A percentile compares a stretch with the other conserved stretches of the same genome.
Evolutionary conservation across 805 yeast species (phyloP).

Genomic region (Ogataea minuta): DNA sequence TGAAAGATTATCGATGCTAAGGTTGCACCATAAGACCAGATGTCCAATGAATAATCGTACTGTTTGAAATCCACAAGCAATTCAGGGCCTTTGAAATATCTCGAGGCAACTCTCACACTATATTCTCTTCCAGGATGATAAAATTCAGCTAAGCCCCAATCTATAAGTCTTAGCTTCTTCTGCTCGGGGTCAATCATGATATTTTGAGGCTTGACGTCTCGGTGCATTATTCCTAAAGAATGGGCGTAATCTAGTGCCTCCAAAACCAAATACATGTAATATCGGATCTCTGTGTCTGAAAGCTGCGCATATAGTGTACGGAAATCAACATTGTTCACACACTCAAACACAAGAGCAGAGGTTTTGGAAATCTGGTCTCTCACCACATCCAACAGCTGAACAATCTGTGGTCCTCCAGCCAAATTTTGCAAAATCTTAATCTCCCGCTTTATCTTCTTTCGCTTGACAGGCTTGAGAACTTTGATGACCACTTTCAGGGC

Average conservation of each 20-base stretch:
- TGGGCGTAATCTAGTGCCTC: constrained; percentile 87
- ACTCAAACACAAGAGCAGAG: constrained; percentile 85
- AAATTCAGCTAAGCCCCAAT: constrained; percentile 96
- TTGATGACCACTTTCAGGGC: constrained; percentile 75
- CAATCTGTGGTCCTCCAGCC: constrained; percentile 79
- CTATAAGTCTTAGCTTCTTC: constrained; percentile 73
- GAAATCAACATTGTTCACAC: constrained; percentile 79
- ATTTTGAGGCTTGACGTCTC: constrained; percentile 95
- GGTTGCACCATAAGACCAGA: constrained; percentile 95
- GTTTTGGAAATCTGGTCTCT: constrained; percentile 76
- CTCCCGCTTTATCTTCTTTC: constrained; percentile 88
- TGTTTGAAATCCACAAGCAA: constrained; percentile 78
- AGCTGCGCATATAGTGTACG: constrained; percentile 78
- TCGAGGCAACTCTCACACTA: constrained; percentile 89
- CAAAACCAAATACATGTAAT: constrained; percentile 76
- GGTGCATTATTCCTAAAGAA: constrained; percentile 93
- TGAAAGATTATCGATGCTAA: constrained; percentile 86
- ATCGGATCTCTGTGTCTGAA: constrained; percentile 71
- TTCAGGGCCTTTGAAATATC: constrained; percentile 94
- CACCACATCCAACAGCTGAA: constrained; percentile 76
- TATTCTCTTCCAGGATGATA: constrained; percentile 87
- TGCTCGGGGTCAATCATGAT: constrained; percentile 87
- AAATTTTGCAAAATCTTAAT: constrained; percentile 83
- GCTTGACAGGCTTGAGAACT: constrained; percentile 88
- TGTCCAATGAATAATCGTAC: constrained; percentile 87